Evolutionary conservation across 495 filamentous ascomycete genomes (phyloP), one percentile per base, ranked within the genome.

Genomic region (Neurospora cerealis): DNA sequence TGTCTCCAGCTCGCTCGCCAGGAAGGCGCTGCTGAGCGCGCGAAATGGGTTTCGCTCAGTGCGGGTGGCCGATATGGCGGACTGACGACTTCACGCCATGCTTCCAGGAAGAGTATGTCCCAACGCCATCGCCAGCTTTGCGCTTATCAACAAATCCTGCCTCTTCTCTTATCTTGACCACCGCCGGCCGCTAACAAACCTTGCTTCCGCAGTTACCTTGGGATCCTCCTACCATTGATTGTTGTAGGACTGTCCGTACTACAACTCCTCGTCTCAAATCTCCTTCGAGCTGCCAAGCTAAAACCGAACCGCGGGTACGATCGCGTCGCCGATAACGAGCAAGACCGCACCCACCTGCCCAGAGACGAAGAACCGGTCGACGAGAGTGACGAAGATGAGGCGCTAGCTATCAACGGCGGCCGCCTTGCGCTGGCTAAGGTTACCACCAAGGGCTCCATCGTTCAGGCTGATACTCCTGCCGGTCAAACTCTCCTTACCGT

Each of bases 81-180:
- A 83, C 87, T 74, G 96, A 99, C 83, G 96, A 99, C 83, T 91
- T 99, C 80, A 91, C 92, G 13, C 83, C 80, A 70, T 98, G 96
- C 83, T 95, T 99, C 79, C 91, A 93, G 79, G 89, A 88, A 85
- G 93, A 96, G 95, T 97, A 83, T 82, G 92, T 84, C 3, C 4
- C n/a, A 40, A 28, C 40, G 10, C 69, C 72, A 28, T 38, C 69
- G 28, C 66, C 72, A 24, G 44, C 42, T 70, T 74, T 24, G n/a
- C 48, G 70, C 34, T 66, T 28, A 21, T 24, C 21, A 24, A 21
- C 72, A n/a, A 41, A 40, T 28, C 28, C 44, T 39, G n/a, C 44
- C 54, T 72, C 38, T 72, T 71, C 21, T 69, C 71, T 9, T 71
- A 36, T 36, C 74, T 41, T 40, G 37, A 24, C 9, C 72, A 5